Percentiles rank a stretch among this genome's conserved stretches.
These are phyloP conservation scores for Suillus variegatus DNA, from an alignment of 768 basidiomycete genomes.

Conservation along the genomic window DNA sequence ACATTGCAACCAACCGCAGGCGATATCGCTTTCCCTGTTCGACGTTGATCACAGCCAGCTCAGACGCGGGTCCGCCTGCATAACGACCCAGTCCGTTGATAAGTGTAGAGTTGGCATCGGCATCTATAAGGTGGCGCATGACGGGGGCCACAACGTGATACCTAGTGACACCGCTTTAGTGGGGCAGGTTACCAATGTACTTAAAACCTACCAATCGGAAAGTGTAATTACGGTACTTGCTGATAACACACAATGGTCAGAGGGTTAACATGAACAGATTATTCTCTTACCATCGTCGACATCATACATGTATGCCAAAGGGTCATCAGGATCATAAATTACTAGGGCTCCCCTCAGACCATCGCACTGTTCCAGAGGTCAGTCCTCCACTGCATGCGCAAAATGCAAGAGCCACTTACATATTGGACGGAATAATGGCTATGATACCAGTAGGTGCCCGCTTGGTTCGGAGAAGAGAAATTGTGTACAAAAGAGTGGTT, in stretches of 20 bases:
- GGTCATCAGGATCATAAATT: constrained; percentile 45
- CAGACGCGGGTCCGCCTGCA: constrained; percentile 30
- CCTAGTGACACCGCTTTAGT: constrained; percentile 14
- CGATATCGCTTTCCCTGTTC: constrained; percentile 36
- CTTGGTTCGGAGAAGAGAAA: constrained; percentile 22
- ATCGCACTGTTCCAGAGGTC: constrained; percentile 15
- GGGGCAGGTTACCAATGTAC: not conserved
- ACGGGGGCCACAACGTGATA: constrained; percentile 23
- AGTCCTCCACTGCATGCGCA: not conserved
- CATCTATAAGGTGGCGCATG: constrained; percentile 16
- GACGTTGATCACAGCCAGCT: constrained; percentile 38
- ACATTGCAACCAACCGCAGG: constrained; percentile 37
- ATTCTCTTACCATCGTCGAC: constrained; percentile 40
- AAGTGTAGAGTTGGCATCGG: constrained; percentile 31
- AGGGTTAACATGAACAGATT: not conserved
- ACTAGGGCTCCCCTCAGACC: constrained; percentile 34
- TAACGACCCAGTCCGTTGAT: constrained; percentile 44
- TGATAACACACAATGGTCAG: constrained; percentile 8
- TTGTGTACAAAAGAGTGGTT: constrained; percentile 22
- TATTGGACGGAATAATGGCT: constrained; percentile 40
- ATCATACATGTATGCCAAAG: constrained; percentile 38
- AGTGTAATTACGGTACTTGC: constrained; percentile 46
- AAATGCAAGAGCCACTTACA: constrained; percentile 11
- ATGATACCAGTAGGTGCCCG: constrained; percentile 38
- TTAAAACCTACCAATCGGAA: constrained; percentile 33